A percentile compares a stretch with the other conserved stretches of the same genome.
Evolutionary conservation across 164 flowering plant species (phyloP).

Genomic region (Stephania japonica): DNA sequence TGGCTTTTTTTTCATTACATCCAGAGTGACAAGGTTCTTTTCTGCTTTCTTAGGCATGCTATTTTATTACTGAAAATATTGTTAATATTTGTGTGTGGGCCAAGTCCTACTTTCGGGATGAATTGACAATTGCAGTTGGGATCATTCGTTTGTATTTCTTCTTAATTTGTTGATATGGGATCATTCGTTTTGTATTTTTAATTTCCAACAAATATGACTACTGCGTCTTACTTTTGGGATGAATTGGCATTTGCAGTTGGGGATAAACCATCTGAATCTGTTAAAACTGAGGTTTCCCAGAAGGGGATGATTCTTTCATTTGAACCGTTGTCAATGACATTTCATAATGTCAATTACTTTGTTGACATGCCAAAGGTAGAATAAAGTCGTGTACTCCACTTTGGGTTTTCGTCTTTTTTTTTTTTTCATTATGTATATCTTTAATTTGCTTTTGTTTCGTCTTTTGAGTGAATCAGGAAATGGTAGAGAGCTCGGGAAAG

Average conservation of each 20-base stretch:
- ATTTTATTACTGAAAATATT: background rate
- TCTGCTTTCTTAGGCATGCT: background rate
- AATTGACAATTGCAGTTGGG: too few relatives aligned
- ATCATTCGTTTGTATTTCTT: too few relatives aligned
- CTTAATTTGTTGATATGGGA: too few relatives aligned
- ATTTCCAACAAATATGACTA: background rate
- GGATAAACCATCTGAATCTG: constrained; percentile 12
- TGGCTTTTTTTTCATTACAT: background rate
- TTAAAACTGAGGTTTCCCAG: constrained; percentile 17
- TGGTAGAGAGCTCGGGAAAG: constrained; percentile 65
- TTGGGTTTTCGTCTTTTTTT: background rate
- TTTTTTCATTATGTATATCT: background rate
- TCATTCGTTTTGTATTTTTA: too few relatives aligned
- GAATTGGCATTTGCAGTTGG: constrained; percentile 23
- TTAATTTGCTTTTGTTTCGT: constrained; percentile 1
- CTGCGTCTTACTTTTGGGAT: constrained; percentile 4
- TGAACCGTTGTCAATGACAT: constrained; percentile 75
- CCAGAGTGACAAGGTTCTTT: background rate
- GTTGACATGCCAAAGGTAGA: constrained; percentile 90
- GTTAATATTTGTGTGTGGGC: background rate
- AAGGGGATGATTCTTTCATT: constrained; percentile 96
- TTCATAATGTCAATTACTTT: constrained; percentile 74
- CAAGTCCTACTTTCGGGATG: too few relatives aligned
- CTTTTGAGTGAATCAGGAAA: constrained; percentile 43
- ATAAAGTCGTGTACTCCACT: background rate